Percentiles rank a stretch among this genome's conserved stretches.
Conservation (phyloP, 2,329 filamentous ascomycete genomes). For the Scorias spongiosa region DNA sequence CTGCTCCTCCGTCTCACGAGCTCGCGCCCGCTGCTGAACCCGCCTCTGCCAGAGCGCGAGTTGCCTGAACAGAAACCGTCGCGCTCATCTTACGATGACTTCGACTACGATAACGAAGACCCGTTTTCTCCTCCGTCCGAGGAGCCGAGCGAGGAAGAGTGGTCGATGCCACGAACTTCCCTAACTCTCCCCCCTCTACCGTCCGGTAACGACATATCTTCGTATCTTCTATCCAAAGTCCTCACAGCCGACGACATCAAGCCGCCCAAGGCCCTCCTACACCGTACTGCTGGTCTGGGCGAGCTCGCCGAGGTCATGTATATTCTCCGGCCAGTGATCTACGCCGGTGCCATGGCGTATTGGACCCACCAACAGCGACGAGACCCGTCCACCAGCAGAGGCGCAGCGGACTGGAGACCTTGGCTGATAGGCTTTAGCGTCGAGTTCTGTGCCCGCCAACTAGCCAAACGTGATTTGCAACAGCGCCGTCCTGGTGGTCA, state of each 20-base stretch:
- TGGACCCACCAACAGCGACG: conserved; percentile 29
- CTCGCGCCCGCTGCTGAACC: conserved; percentile 65
- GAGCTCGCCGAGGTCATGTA: conserved; percentile 82
- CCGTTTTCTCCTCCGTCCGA: conserved; percentile 23
- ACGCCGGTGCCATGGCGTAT: conserved; percentile 67
- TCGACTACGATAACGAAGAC: conserved; percentile 8
- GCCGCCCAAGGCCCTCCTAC: conserved; percentile 72
- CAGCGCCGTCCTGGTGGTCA: conserved; percentile 53
- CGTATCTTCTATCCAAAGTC: conserved; percentile 77
- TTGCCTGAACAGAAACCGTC: conserved; percentile 37
- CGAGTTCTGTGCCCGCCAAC: conserved; percentile 77
- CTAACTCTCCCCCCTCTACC: conserved; percentile 73
- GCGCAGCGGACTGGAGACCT: conserved; percentile 74
- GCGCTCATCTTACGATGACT: conserved; percentile 2
- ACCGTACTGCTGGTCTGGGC: conserved; percentile 56
- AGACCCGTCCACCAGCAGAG: conserved; percentile 38
- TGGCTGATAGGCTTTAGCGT: conserved; percentile 78
- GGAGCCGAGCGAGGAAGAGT: conserved; percentile 33
- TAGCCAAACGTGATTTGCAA: conserved; percentile 52
- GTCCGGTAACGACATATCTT: conserved; percentile 64
- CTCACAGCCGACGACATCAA: conserved; percentile 95
- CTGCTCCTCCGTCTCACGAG: conserved; percentile 70
- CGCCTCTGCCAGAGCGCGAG: conserved; percentile 74
- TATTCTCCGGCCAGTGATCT: conserved; percentile 76
- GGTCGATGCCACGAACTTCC: conserved; percentile 90